A percentile compares a stretch with the other conserved stretches of the same genome.
These are phyloP conservation scores for Carex littledalei DNA, from an alignment of 176 grass and related monocot genomes.

Conservation along the genomic window DNA sequence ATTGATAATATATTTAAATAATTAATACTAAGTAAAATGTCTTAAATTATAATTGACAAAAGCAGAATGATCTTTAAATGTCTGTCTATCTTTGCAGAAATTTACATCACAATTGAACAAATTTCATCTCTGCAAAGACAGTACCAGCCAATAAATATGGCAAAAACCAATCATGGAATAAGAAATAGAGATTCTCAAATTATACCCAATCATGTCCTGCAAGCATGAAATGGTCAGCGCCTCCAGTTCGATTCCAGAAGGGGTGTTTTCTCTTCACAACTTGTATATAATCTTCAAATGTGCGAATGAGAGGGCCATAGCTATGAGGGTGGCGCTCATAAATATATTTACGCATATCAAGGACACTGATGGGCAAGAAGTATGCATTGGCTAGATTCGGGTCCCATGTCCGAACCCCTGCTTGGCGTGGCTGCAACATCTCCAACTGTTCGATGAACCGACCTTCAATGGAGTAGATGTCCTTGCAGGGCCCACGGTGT, in stretches of 20 bases:
- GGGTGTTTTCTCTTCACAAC: conserved; percentile 50
- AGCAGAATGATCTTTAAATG: neutral
- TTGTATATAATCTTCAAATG: conserved; percentile 53
- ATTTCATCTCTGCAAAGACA: neutral
- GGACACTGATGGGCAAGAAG: conserved; percentile 65
- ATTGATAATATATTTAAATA: neutral
- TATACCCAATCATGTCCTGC: conserved; percentile 74
- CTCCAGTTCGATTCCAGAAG: conserved; percentile 67
- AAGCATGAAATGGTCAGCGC: conserved; percentile 88
- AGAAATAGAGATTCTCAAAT: neutral
- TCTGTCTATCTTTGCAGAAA: neutral
- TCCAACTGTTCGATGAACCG: conserved; percentile 76
- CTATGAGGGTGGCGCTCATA: neutral
- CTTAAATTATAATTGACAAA: neutral
- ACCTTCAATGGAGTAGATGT: conserved; percentile 76
- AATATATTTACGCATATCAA: conserved; percentile 34
- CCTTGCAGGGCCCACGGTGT: conserved; percentile 59
- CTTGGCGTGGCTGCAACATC: neutral
- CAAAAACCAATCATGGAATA: neutral
- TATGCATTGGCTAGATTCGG: conserved; percentile 43
- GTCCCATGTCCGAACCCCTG: conserved; percentile 34
- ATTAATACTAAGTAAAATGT: neutral
- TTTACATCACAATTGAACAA: neutral
- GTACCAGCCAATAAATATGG: neutral
- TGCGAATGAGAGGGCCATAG: too few species aligned